phyloP scores from a whole-genome alignment of 495 filamentous ascomycete species.

The Cetradonia linearis region DNA sequence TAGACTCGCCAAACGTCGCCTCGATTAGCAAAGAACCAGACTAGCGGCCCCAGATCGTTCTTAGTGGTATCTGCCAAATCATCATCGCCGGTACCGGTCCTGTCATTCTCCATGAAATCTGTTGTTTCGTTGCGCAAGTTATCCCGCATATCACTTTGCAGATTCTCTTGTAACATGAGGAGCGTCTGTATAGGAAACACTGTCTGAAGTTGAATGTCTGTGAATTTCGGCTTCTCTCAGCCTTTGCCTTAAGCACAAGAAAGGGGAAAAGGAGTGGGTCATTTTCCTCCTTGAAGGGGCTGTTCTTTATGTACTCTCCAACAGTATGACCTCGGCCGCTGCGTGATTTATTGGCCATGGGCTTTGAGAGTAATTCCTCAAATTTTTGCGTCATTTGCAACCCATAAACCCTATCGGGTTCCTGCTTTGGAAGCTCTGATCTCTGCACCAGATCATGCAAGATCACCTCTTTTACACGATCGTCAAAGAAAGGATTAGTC shows the following conservation, averaged over 20 bases:
- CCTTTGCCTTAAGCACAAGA: slow-evolving; percentile 23
- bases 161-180: slow-evolving; percentile 17
- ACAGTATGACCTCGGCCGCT: not conserved
- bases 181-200: slow-evolving; percentile 22
- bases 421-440: not conserved
- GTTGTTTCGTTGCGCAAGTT: too few species aligned
- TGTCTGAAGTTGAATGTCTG: slow-evolving; percentile 21
- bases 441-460: not conserved
- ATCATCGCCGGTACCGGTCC: too few species aligned
- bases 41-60: slow-evolving; percentile 14
- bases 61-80: not conserved
- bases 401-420: slow-evolving; percentile 20
- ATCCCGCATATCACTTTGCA: slow-evolving; percentile 4
- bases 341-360: not conserved
- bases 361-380: slow-evolving; percentile 10
- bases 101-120: too few species aligned
- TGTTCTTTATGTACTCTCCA: slow-evolving; percentile 6
- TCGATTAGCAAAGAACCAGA: slow-evolving; percentile 25
- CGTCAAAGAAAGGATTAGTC: not conserved
- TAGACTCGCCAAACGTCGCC: slow-evolving; percentile 23
- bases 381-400: slow-evolving; percentile 18
- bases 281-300: slow-evolving; percentile 12
- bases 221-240: slow-evolving; percentile 8
- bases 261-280: slow-evolving; percentile 21
- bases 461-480: not conserved